Evolutionary conservation across 345 rosid genomes (phyloP).

Genomic region (Eucalyptus decipiens): DNA sequence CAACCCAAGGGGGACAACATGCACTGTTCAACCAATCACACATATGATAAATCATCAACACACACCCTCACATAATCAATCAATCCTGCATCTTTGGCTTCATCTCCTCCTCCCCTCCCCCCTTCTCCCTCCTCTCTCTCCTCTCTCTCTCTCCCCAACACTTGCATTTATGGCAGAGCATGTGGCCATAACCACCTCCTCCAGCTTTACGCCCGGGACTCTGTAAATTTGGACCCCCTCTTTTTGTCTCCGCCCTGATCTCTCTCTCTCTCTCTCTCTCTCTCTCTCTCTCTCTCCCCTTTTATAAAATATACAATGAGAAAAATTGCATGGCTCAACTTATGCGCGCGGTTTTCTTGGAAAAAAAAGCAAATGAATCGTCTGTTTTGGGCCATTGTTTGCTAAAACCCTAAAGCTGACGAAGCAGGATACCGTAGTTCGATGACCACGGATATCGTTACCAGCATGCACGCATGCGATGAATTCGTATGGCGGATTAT

Average conservation of each 20-base stretch:
- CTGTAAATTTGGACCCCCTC: background rate
- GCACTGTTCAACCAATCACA: constrained; percentile 21
- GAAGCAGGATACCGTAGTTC: background rate
- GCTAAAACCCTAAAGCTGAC: background rate
- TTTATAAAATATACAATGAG: background rate
- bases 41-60: background rate
- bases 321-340: background rate
- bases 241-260: background rate
- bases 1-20: constrained; percentile 23
- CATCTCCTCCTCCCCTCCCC: rapidly evolving
- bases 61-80: background rate
- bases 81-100: background rate
- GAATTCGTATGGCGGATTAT: background rate
- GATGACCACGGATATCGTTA: background rate
- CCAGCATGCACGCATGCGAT: background rate
- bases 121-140: rapidly evolving
- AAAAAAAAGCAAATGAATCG: background rate
- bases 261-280: background rate
- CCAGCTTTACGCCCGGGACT: background rate
- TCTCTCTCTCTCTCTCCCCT: background rate
- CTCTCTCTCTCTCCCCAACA: background rate
- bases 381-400: background rate
- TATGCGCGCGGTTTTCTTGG: background rate
- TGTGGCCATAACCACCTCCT: constrained; percentile 27
- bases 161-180: constrained; percentile 34